A percentile compares a stretch with the other conserved stretches of the same genome.
Evolutionary conservation across 495 filamentous ascomycete genomes (phyloP).

Genomic region (Apodospora peruviana): DNA sequence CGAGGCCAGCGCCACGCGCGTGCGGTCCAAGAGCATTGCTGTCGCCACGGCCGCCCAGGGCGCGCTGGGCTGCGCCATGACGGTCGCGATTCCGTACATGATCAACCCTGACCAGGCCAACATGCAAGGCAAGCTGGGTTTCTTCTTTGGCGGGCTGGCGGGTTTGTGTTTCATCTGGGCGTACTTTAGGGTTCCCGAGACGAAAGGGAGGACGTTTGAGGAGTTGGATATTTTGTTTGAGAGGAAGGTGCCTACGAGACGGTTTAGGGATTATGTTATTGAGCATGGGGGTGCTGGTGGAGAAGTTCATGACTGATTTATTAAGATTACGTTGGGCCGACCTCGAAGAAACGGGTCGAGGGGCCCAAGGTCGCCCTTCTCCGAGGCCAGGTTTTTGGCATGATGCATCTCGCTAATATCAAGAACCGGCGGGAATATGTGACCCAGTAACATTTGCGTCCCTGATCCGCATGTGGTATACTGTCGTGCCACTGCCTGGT

Average conservation of each 20-base stretch:
- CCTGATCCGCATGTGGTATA: no score
- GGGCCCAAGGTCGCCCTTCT: no score
- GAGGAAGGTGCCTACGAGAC: conserved; percentile 48
- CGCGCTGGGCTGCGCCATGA: conserved; percentile 54
- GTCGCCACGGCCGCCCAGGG: conserved; percentile 57
- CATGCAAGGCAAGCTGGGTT: conserved; percentile 60
- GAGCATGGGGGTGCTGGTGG: conserved; percentile 10
- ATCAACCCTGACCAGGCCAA: conserved; percentile 61
- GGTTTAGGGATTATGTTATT: conserved; percentile 36
- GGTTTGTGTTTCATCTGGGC: conserved; percentile 37
- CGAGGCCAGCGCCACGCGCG: conserved; percentile 51
- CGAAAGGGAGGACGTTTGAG: conserved; percentile 53
- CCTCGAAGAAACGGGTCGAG: no score
- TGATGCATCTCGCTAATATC: no score
- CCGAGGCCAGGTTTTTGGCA: no score
- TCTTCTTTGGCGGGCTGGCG: conserved; percentile 58
- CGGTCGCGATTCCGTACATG: conserved; percentile 61
- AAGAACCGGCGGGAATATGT: no score
- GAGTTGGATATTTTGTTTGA: conserved; percentile 51
- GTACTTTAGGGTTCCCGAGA: conserved; percentile 57
- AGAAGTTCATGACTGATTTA: no score
- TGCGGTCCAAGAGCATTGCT: conserved; percentile 58
- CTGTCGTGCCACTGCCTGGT: no score
- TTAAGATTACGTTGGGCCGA: no score
- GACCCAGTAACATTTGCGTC: no score